Percentiles rank a stretch among this genome's conserved stretches.
These are phyloP conservation scores for Casuarina cunninghamiana DNA, from an alignment of 306 rosid genomes.

Conservation along the genomic window DNA sequence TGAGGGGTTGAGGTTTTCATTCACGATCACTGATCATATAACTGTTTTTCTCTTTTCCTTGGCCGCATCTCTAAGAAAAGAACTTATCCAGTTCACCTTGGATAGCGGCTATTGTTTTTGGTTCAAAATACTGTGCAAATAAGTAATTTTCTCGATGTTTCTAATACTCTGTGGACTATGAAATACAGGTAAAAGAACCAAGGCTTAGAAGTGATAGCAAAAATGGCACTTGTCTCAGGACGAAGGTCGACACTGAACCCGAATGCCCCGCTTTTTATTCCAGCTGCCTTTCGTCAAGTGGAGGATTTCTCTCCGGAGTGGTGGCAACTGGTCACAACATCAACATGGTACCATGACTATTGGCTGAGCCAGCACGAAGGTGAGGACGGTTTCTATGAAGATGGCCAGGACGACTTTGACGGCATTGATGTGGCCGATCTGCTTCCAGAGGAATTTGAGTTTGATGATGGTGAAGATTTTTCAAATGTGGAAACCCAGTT, in stretches of 20 bases:
- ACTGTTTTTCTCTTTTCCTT: not conserved
- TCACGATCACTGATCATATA: not conserved
- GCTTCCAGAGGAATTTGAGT: slow-evolving; percentile 73
- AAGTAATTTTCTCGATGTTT: not conserved
- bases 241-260: slow-evolving; percentile 80
- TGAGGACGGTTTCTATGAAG: slow-evolving; percentile 44
- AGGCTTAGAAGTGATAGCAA: slow-evolving; percentile 20
- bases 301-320: slow-evolving; percentile 96
- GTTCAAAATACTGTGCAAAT: not conserved
- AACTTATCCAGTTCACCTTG: not conserved
- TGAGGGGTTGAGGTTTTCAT: not conserved
- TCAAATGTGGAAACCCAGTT: slow-evolving; percentile 61
- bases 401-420: slow-evolving; percentile 34
- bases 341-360: slow-evolving; percentile 77
- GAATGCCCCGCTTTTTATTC: slow-evolving; percentile 78
- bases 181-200: slow-evolving; percentile 28
- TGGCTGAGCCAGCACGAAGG: slow-evolving; percentile 84
- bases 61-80: not conserved
- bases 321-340: slow-evolving; percentile 87
- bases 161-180: slow-evolving; percentile 16
- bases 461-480: slow-evolving; percentile 60
- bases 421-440: slow-evolving; percentile 42
- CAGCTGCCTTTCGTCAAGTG: slow-evolving; percentile 76
- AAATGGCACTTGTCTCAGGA: slow-evolving; percentile 71
- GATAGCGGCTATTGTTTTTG: no score